Evolutionary conservation across 306 rosid species (phyloP), one percentile per base, ranked within the genome.

Genomic region (Dicorynia guianensis): DNA sequence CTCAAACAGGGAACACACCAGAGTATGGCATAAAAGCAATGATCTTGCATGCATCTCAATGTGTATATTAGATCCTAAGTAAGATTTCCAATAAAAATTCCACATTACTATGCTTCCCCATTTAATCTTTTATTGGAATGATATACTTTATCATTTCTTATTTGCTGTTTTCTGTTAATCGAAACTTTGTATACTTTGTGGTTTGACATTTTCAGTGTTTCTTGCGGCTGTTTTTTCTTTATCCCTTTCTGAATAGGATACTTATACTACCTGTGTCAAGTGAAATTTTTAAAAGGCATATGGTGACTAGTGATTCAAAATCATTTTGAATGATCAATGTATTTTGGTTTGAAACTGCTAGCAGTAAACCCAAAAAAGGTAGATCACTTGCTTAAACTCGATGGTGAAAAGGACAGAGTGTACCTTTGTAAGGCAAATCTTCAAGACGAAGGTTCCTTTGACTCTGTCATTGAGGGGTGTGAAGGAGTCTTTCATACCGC

Each of bases 401-500:
- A 85, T 39, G 90, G 90, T 17, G 90, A 90, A 14, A 72, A 86
- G 10, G 90, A 86, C 65, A 82, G 93, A 58, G 36, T 89, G 68
- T 84, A 75, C 1, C 25, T 86, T 30, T 74, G 80, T 34, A 57
- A 82, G 62, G 93, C 93, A 33, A 75, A 89, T 67, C 74, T 89
- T 0, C 1, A 86, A 0, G 87, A 89, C 9, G 89, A 86, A 64
- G 89, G 89, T 15, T 84, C 93, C 17, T 89, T 86, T 57, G 85
- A 89, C 40, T 8, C 77, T 47, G 80, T n/a, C 55, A 1, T 86
- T 59, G 36, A 82, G 8, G 91, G 86, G 0, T 89, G 88, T 72
- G 52, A 75, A 15, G 87, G 84, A 36, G 91, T 89, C 54, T 86
- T 89, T 54, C 91, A 89, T 18, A 80, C 86, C 14, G 91, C 93